Evolutionary conservation across 768 basidiomycete genomes (phyloP).

Genomic region (Calvatia gigantea): DNA sequence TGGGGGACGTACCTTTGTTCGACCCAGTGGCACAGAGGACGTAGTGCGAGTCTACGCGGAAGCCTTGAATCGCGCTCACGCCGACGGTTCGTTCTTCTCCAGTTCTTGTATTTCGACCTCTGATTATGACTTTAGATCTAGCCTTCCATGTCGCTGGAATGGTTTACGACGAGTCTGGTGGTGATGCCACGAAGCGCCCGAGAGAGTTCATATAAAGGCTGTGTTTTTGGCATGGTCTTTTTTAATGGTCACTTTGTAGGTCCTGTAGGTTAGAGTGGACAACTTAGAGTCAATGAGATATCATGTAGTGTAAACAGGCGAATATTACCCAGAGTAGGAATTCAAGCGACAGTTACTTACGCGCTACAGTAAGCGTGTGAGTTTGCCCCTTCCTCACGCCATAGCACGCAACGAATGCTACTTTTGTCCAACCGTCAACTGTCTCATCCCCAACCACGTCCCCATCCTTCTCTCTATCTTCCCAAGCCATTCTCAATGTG

Average conservation of each 20-base stretch:
- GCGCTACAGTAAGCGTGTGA: no score
- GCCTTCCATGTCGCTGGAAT: constrained; percentile 83
- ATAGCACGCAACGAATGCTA: constrained; percentile 30
- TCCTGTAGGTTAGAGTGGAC: neutral
- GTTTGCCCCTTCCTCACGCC: constrained; percentile 22
- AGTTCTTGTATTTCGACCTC: neutral
- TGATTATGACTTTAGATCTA: constrained; percentile 49
- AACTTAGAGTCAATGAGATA: neutral
- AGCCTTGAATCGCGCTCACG: constrained; percentile 66
- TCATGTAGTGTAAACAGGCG: neutral
- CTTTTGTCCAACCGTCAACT: neutral
- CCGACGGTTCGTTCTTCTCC: constrained; percentile 64
- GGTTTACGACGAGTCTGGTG: constrained; percentile 80
- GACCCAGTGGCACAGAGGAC: constrained; percentile 98
- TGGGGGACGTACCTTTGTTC: constrained; percentile 87
- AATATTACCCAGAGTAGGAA: neutral
- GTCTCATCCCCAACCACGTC: constrained; percentile 6
- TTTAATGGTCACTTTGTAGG: neutral
- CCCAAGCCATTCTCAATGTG: constrained; percentile 50
- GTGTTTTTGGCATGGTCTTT: neutral
- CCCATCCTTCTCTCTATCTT: constrained; percentile 1
- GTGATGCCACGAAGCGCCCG: constrained; percentile 74
- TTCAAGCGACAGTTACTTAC: no score
- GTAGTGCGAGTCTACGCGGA: constrained; percentile 98
- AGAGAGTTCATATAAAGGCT: constrained; percentile 65